phyloP scores from a whole-genome alignment of 108 stramenopile species.

The Cyclotella atomus region DNA sequence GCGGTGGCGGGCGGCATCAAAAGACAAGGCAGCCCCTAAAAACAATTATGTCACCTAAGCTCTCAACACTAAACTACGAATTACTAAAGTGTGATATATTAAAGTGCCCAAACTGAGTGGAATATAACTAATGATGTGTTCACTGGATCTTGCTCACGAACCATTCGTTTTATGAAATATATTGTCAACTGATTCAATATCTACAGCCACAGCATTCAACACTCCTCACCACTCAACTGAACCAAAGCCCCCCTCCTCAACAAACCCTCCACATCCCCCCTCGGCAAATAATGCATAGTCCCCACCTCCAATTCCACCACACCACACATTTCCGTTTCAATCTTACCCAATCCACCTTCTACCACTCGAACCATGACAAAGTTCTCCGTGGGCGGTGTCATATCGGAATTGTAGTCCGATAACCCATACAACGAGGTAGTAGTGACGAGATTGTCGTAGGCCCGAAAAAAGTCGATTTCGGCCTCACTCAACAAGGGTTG shows the following conservation, averaged over 20 bases:
- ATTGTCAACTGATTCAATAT: too few species aligned
- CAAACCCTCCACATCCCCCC: conserved; percentile 87
- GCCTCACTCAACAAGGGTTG: conserved; percentile 51
- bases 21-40: too few species aligned
- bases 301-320: conserved; percentile 80
- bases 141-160: too few species aligned
- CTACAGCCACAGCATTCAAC: too few species aligned
- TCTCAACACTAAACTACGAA: too few species aligned
- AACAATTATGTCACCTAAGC: too few species aligned
- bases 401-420: conserved; percentile 61
- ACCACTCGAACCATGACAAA: conserved; percentile 86
- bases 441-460: conserved; percentile 71
- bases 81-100: too few species aligned
- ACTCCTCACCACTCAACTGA: conserved; percentile 82
- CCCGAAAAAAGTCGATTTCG: conserved; percentile 73
- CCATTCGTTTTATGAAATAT: too few species aligned
- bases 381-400: conserved; percentile 75
- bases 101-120: too few species aligned
- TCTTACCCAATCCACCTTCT: conserved; percentile 61
- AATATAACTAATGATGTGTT: too few species aligned
- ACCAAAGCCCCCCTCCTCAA: conserved; percentile 83
- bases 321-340: conserved; percentile 77
- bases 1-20: too few species aligned
- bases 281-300: conserved; percentile 84
- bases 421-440: conserved; percentile 37